These are phyloP conservation scores for Coemansia sp. DNA, from an alignment of 192 early-diverging fungal genomes.

Conservation along the genomic window DNA sequence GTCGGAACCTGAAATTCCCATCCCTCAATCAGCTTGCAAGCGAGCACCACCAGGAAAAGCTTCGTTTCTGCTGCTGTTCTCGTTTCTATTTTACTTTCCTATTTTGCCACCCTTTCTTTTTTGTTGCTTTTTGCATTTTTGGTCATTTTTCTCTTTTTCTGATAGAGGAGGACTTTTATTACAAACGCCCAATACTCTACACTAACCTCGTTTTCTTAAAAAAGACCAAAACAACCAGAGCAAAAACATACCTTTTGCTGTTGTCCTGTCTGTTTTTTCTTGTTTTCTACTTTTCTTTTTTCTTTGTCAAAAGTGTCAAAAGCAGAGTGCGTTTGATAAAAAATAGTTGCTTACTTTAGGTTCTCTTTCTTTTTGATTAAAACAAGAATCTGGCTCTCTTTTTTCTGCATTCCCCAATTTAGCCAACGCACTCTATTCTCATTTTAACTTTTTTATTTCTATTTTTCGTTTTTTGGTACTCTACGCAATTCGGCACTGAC, in stretches of 20 bases:
- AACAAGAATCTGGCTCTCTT: neutral
- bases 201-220: neutral
- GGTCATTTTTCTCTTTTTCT: constrained; percentile 4
- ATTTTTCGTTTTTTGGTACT: neutral
- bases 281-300: constrained; percentile 1
- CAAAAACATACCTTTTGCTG: neutral
- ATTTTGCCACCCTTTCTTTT: neutral
- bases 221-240: neutral
- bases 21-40: too few species aligned
- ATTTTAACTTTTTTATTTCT: constrained; percentile 1
- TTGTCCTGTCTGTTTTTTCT: neutral
- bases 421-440: neutral
- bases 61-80: neutral
- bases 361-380: neutral
- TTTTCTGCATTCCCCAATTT: constrained; percentile 5
- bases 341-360: neutral
- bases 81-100: too few species aligned
- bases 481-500: constrained; percentile 3
- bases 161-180: too few species aligned
- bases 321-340: neutral
- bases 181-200: too few species aligned
- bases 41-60: too few species aligned
- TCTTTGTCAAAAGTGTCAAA: neutral
- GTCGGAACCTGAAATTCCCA: too few species aligned
- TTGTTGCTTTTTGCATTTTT: neutral